Conservation (phyloP, 352 stramenopile species). For the Globisporangium iwayamae region DNA sequence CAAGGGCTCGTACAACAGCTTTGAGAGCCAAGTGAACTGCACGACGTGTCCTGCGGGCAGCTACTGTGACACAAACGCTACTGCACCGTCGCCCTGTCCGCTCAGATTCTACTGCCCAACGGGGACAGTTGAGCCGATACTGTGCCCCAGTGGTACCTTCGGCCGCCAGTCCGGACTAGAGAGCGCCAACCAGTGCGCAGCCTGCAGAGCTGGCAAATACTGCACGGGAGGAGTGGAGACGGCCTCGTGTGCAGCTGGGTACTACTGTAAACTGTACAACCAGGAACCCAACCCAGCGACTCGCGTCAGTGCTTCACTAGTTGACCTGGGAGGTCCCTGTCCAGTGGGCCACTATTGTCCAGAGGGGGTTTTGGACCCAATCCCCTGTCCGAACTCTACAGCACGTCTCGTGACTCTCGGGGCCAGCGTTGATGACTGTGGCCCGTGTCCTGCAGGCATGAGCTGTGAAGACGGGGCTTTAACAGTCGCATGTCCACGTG, state of each 20-base stretch:
- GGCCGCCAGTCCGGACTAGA: slow-evolving; percentile 46
- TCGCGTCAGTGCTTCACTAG: neutral
- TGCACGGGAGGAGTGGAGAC: slow-evolving; percentile 73
- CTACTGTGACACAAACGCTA: slow-evolving; percentile 72
- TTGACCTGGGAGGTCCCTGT: slow-evolving; percentile 66
- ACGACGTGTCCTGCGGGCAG: slow-evolving; percentile 47
- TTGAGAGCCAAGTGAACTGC: slow-evolving; percentile 44
- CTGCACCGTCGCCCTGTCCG: slow-evolving; percentile 45
- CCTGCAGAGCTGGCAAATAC: slow-evolving; percentile 71
- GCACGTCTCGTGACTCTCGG: slow-evolving; percentile 52
- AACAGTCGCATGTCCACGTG: slow-evolving; percentile 60
- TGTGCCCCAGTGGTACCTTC: slow-evolving; percentile 83
- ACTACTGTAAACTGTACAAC: slow-evolving; percentile 80
- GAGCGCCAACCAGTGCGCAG: slow-evolving; percentile 47
- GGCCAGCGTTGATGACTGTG: slow-evolving; percentile 55
- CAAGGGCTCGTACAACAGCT: slow-evolving; percentile 66
- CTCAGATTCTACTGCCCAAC: slow-evolving; percentile 68
- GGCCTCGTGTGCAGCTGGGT: slow-evolving; percentile 72
- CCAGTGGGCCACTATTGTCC: slow-evolving; percentile 75
- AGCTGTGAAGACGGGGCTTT: slow-evolving; percentile 75
- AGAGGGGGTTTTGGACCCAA: slow-evolving; percentile 60
- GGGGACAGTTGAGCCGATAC: slow-evolving; percentile 34
- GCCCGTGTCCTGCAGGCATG: slow-evolving; percentile 78
- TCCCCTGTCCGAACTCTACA: slow-evolving; percentile 58
- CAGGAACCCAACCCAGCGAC: slow-evolving; percentile 43